Evolutionary conservation across 2,329 filamentous ascomycete genomes (phyloP).

Genomic region (Dothideomycetidae sp.): DNA sequence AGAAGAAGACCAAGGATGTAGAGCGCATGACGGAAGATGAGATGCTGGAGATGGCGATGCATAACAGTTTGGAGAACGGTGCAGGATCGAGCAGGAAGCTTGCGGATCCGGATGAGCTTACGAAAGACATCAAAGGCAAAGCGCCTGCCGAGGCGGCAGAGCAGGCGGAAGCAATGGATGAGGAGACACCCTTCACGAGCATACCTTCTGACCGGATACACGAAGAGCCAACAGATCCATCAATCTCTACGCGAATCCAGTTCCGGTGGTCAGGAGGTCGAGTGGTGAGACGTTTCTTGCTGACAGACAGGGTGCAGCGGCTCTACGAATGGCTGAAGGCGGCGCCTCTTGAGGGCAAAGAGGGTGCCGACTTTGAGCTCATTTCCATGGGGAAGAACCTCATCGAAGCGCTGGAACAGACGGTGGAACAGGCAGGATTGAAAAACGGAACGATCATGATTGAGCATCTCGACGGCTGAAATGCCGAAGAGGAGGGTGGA

Average conservation of each 20-base stretch:
- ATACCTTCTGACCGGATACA: conserved; percentile 66
- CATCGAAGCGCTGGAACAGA: conserved; percentile 55
- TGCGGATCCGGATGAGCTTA: conserved; percentile 77
- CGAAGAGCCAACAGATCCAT: conserved; percentile 59
- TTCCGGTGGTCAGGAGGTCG: conserved; percentile 76
- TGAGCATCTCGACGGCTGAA: conserved; percentile 56
- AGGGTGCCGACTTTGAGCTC: conserved; percentile 69
- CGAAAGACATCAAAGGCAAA: conserved; percentile 44
- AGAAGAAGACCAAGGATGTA: conserved; percentile 52
- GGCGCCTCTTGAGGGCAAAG: conserved; percentile 65
- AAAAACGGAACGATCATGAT: conserved; percentile 95
- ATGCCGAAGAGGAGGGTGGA: no score
- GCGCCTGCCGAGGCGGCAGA: conserved; percentile 31
- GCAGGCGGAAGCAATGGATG: conserved; percentile 17
- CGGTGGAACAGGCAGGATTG: conserved; percentile 66
- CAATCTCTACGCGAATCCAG: conserved; percentile 73
- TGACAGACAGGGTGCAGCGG: conserved; percentile 61
- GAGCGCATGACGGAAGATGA: conserved; percentile 92
- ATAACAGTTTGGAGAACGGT: conserved; percentile 62
- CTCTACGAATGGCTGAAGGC: conserved; percentile 97
- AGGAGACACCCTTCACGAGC: conserved; percentile 43
- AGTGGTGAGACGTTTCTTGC: conserved; percentile 70
- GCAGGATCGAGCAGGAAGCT: conserved; percentile 37
- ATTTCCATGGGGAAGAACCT: conserved; percentile 79
- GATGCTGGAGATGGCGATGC: conserved; percentile 86